These are phyloP conservation scores for Phaeomoniella chlamydospora DNA, from an alignment of 2,329 filamentous ascomycete species.

Conservation along the genomic window DNA sequence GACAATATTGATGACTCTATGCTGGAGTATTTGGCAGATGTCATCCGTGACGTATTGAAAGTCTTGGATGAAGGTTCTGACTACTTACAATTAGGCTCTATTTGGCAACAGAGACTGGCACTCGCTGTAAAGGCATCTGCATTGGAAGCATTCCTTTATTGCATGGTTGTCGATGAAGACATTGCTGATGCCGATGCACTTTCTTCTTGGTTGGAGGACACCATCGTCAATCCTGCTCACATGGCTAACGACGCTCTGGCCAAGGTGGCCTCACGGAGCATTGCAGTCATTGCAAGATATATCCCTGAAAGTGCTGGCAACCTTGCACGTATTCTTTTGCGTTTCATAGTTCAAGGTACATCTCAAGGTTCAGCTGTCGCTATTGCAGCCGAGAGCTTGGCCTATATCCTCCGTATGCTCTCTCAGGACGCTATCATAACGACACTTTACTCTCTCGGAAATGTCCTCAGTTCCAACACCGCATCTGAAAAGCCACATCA, in stretches of 20 bases:
- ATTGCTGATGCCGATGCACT: slow-evolving; percentile 65
- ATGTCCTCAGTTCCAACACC: slow-evolving; percentile 67
- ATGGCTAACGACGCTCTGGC: slow-evolving; percentile 71
- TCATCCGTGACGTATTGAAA: slow-evolving; percentile 71
- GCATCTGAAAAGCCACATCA: slow-evolving; percentile 27
- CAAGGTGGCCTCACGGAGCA: slow-evolving; percentile 61
- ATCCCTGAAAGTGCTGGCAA: slow-evolving; percentile 59
- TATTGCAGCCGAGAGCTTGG: slow-evolving; percentile 72
- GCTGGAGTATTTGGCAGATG: slow-evolving; percentile 47
- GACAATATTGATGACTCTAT: slow-evolving; percentile 23
- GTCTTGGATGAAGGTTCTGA: slow-evolving; percentile 80
- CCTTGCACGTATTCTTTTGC: slow-evolving; percentile 65
- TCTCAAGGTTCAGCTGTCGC: slow-evolving; percentile 54
- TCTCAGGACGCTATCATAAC: slow-evolving; percentile 91
- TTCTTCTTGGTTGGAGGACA: slow-evolving; percentile 73
- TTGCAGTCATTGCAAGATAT: slow-evolving; percentile 67
- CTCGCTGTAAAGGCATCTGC: slow-evolving; percentile 75
- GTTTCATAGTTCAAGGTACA: slow-evolving; percentile 75
- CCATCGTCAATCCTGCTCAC: slow-evolving; percentile 62
- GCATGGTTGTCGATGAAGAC: slow-evolving; percentile 67
- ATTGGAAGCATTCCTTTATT: slow-evolving; percentile 73
- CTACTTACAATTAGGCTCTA: slow-evolving; percentile 72
- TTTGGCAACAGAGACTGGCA: slow-evolving; percentile 74
- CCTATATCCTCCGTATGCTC: slow-evolving; percentile 63
- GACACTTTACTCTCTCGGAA: slow-evolving; percentile 90